A percentile compares a stretch with the other conserved stretches of the same genome.
These are phyloP conservation scores for Nothophytophthora sp. DNA, from an alignment of 352 stramenopile genomes.

Conservation along the genomic window DNA sequence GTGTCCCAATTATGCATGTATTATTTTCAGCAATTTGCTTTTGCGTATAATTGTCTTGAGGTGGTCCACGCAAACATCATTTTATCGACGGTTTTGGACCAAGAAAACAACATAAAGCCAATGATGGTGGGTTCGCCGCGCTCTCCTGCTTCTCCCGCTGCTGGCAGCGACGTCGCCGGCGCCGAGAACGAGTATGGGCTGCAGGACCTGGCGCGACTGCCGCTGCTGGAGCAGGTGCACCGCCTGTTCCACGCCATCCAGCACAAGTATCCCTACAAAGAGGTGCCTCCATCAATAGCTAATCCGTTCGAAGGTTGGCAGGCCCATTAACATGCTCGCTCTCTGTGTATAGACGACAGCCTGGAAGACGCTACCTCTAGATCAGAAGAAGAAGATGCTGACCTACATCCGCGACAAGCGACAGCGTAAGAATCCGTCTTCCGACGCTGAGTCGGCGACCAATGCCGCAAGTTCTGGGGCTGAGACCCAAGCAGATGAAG, in stretches of 20 bases:
- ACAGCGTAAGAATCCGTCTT: conserved; percentile 19
- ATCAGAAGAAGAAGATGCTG: conserved; percentile 83
- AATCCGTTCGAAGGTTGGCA: background rate
- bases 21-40: too few species aligned
- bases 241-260: conserved; percentile 85
- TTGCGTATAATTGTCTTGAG: background rate
- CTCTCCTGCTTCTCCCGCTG: background rate
- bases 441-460: background rate
- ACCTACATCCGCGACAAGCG: conserved; percentile 80
- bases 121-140: conserved; percentile 8
- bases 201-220: conserved; percentile 56
- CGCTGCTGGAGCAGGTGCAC: conserved; percentile 85
- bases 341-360: conserved; percentile 48
- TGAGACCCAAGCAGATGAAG: conserved; percentile 5
- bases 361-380: conserved; percentile 74
- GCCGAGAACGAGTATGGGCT: conserved; percentile 72
- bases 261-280: conserved; percentile 80
- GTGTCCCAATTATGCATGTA: too few species aligned
- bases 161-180: conserved; percentile 3
- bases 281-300: conserved; percentile 29
- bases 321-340: background rate
- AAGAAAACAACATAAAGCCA: conserved; percentile 7
- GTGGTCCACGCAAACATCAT: background rate
- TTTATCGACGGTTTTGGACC: background rate
- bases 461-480: too few species aligned